Evolutionary conservation across 2,329 filamentous ascomycete species (phyloP), one percentile per base, ranked within the genome.

Genomic region (Neonectria neomacrospora): DNA sequence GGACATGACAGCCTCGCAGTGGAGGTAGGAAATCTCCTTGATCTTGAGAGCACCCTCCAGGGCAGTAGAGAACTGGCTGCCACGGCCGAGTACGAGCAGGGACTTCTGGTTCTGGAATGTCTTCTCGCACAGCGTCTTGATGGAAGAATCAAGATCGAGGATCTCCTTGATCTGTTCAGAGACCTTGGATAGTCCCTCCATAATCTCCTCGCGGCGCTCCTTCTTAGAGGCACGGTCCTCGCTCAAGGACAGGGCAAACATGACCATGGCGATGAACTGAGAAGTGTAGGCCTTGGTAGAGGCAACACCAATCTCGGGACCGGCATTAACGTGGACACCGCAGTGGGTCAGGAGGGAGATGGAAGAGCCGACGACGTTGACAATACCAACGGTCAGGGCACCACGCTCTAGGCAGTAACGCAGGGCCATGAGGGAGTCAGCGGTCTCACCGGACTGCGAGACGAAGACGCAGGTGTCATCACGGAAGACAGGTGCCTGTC

Each of bases 1-100:
- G 69, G 96, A 98, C 96, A 99, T 99, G 85, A 99, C 96, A 74
- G 96, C 96, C 84, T 99, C 96, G 81, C 96, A 99, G 82, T 99
- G 96, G 64, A 99, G 92, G 82, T 99, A 99, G 18, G 95, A 98
- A 75, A 99, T 99, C 84, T 99, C 96, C 88, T 99, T 99, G 82
- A 99, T 99, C 87, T 99, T 99, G 73, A 99, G 86, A 53, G 96
- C 96, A 82, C 93, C 96, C 85, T 99, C 96, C 22, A 99, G 89
- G 60, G 96, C 96, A 74, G 96, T 99, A 64, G 95, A 94, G 85
- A 94, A 97, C 83, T 99, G 96, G 78, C 93, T 93, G 72, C 96
- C 96, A 85, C 96, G 92, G 65, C 96, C 96, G 65, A 99, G 88
- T 58, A 99, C 88, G 66, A 99, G 86, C 75, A 99, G 82, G 70